Conservation (phyloP, 352 stramenopile species). For the Phytophthora ramorum region DNA sequence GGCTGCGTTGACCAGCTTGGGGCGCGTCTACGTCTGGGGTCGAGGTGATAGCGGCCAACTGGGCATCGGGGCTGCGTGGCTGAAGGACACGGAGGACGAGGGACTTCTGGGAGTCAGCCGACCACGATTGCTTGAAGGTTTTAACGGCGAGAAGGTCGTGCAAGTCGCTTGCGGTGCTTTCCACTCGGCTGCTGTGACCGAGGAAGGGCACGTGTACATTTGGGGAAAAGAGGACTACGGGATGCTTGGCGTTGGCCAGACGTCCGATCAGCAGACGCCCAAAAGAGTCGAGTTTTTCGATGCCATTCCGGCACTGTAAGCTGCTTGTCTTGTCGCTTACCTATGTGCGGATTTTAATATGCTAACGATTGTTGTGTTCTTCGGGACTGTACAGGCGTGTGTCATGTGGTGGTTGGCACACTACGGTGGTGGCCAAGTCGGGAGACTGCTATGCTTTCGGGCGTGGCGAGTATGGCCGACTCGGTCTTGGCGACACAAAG, state of each 20-base stretch:
- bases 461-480: conserved; percentile 80
- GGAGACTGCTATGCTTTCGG: conserved; percentile 82
- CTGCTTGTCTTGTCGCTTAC: conserved; percentile 19
- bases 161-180: conserved; percentile 86
- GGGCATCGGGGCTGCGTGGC: conserved; percentile 68
- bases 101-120: conserved; percentile 60
- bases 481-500: conserved; percentile 86
- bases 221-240: conserved; percentile 91
- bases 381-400: conserved; percentile 50
- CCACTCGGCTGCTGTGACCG: conserved; percentile 81
- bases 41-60: conserved; percentile 82
- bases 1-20: conserved; percentile 69
- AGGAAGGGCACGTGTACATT: conserved; percentile 73
- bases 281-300: conserved; percentile 74
- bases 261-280: conserved; percentile 69
- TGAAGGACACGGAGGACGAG: conserved; percentile 71
- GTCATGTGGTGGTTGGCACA: conserved; percentile 88
- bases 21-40: conserved; percentile 82
- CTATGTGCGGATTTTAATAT: background rate
- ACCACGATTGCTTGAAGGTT: conserved; percentile 69
- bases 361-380: conserved; percentile 2
- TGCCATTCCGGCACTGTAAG: conserved; percentile 67
- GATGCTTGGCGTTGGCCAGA: conserved; percentile 85
- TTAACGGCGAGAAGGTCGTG: conserved; percentile 74
- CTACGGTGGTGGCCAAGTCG: conserved; percentile 75